Base-by-base conservation (phyloP, 2,329 filamentous ascomycete genomes). In the Diplodia intermedia region DNA sequence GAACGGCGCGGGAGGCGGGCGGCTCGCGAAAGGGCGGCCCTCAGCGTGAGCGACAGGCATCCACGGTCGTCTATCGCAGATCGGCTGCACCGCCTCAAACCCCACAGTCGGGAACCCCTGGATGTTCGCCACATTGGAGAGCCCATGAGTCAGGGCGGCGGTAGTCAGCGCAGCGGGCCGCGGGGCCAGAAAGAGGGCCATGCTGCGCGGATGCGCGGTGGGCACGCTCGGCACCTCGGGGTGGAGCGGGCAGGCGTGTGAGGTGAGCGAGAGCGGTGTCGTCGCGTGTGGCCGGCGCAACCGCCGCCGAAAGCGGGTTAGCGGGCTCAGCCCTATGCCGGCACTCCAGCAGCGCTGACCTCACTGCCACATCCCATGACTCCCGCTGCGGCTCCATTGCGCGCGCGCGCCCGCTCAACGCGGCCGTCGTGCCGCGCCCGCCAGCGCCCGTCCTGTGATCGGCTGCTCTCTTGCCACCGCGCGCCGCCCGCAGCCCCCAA, bases 11-110 rank as follows among this genome's bases (percentile, higher is more conserved):
- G 57, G 47, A 61, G 57, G 26, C 23, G 56, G 56, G 38, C 18
- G 29, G 56, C 11, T 20, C n/a, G 7, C 47, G 57, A 62, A 62
- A 62, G 43, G 3, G 47, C 47, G 43, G 31, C 18, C 43, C 36
- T 49, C 57, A 62, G 40, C 20, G 29, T 20, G 31, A 20, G 29
- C 53, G 29, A 49, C 57, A 36, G 40, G 23, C 57, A 29, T 26
- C 29, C n/a, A n/a, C 60, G 60, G 60, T 63, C 60, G 60, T 63
- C 60, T 63, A 63, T 63, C 60, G 60, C 47, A 63, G 60, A 63
- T 63, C 60, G 47, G 47, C 20, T 63, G 60, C 60, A 63, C 60
- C 60, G 60, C 60, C 60, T 63, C 60, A 63, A n/a, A 52, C 60
- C 60, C 60, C 60, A 63, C 60, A 63, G 26, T 9, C 40, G 56